Base-by-base conservation (phyloP, 2,329 filamentous ascomycete species). In the Drechslerella dactyloides region DNA sequence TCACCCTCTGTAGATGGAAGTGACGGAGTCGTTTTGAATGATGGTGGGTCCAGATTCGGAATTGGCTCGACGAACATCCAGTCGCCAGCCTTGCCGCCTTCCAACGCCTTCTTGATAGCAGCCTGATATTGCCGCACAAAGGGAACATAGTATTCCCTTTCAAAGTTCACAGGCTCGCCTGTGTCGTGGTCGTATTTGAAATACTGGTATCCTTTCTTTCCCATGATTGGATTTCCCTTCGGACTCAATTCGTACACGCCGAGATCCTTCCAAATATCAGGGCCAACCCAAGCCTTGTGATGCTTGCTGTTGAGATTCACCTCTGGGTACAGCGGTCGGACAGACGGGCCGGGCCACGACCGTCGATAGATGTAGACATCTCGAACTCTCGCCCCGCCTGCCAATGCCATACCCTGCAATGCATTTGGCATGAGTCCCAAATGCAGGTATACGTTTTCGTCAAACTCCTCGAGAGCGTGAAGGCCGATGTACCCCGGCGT, bases 391-490 rank as follows among this genome's bases (percentile, higher is more conserved):
- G 81, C 78, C 0, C 80, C 80, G 27, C 79, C 81, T 0, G 80
- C 80, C 3, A 82, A 76, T 0, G 80, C 80, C n/a, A 82, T 78
- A 0, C 79, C 76, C 54, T 82, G 79, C 1, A 78, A 74, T 4
- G 81, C 75, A 0, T 79, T 80, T 0, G 80, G 80, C 64, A 80
- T 81, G 50, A 80, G 76, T 1, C 81, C 80, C 33, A 82, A 79
- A 66, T 82, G 80, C 7, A 82, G 69, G 63, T 82, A 81, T 0
- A 81, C 81, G 5, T 81, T 80, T 63, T 82, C 81, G 69, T 81
- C 80, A 78, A 80, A 82, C 21, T 75, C 76, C 30, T 81, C 77
- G 11, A 81, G 79, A 33, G 78, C 77, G 30, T 80, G 79, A 2
- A 82, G 77, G 42, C 80, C 80, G 33, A 82, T 77, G 21, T 81